Conservation (phyloP, 768 basidiomycete genomes). For the Sarcodon aspratus region DNA sequence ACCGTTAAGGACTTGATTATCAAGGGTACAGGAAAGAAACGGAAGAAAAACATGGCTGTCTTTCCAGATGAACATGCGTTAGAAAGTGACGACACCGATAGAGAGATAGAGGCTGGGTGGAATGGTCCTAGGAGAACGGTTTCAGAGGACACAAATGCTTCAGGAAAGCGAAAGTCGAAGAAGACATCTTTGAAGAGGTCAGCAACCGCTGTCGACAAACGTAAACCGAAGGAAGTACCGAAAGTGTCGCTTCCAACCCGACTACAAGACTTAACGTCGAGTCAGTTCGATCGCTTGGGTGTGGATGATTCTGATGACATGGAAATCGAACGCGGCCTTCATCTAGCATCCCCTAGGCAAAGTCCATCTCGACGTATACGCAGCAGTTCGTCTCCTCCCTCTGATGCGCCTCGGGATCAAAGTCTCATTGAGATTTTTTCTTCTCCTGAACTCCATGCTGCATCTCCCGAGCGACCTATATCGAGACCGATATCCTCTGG, state of each 20-base stretch:
- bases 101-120: constrained; percentile 52
- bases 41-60: constrained; percentile 16
- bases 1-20: constrained; percentile 50
- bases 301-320: constrained; percentile 44
- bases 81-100: constrained; percentile 58
- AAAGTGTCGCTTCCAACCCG: constrained; percentile 13
- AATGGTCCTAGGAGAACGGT: constrained; percentile 37
- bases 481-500: too few species aligned
- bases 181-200: constrained; percentile 21
- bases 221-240: constrained; percentile 9
- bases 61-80: constrained; percentile 32
- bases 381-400: too few species aligned
- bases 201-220: constrained; percentile 2
- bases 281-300: constrained; percentile 32
- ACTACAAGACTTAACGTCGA: constrained; percentile 16
- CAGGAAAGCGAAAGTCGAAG: constrained; percentile 20
- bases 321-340: constrained; percentile 37
- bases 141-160: constrained; percentile 18
- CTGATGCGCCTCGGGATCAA: too few species aligned
- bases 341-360: too few species aligned
- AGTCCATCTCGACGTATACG: too few species aligned
- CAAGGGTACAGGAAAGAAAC: constrained; percentile 41
- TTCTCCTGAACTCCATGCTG: too few species aligned
- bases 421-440: too few species aligned
- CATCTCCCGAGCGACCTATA: too few species aligned